Evolutionary conservation across 1,284 basidiomycete species (phyloP).

Genomic region (Ustilago loliicola): DNA sequence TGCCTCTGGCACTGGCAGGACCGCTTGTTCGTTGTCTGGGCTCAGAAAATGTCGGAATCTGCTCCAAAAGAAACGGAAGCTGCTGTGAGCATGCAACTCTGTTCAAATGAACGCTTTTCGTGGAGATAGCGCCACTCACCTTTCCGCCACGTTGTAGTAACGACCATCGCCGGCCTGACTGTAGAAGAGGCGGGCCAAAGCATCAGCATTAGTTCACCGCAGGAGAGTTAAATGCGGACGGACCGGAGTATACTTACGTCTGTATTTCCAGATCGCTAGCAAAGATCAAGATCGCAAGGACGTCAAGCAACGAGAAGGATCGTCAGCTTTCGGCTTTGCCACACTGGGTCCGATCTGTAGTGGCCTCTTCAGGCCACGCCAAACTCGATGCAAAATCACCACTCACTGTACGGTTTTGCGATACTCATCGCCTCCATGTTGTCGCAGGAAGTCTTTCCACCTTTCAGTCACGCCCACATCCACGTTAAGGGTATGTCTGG

Average conservation of each 20-base stretch:
- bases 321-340: background rate
- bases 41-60: constrained; percentile 18
- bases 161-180: background rate
- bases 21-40: background rate
- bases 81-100: background rate
- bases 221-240: background rate
- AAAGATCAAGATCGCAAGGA: background rate
- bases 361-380: background rate
- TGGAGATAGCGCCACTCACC: background rate
- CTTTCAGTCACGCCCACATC: constrained; percentile 13
- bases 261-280: background rate
- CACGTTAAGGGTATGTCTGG: constrained; percentile 17
- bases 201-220: too few species aligned
- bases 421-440: background rate
- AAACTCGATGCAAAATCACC: background rate
- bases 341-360: background rate
- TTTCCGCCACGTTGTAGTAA: background rate
- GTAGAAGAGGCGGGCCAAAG: background rate
- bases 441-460: constrained; percentile 22
- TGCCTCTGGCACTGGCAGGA: constrained; percentile 1
- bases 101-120: background rate
- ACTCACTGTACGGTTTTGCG: constrained; percentile 9
- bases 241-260: background rate
- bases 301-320: background rate
- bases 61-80: background rate